phyloP scores from a whole-genome alignment of 257 asterid species.

The Jacaranda mimosifolia region DNA sequence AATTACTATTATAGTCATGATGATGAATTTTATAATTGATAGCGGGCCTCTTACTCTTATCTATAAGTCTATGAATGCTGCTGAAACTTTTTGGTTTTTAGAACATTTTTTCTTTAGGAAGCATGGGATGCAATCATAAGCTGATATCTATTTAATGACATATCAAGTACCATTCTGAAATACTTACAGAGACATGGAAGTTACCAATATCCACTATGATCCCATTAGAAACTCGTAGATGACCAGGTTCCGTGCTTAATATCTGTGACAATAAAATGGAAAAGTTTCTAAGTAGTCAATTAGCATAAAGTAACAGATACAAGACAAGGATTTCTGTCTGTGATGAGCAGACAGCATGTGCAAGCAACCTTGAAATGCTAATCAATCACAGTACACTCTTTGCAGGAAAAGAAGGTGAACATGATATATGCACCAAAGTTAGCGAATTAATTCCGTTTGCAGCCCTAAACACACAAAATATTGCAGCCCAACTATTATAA shows the following conservation, averaged over 20 bases:
- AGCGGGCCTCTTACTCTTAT: conserved; percentile 6
- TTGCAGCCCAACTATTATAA: conserved; percentile 4
- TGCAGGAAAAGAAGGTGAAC: conserved; percentile 29
- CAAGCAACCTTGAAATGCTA: conserved; percentile 25
- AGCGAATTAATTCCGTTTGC: conserved; percentile 4
- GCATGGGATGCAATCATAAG: conserved; percentile 35
- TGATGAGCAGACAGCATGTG: conserved; percentile 30
- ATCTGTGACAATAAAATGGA: conserved; percentile 58
- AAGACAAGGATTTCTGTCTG: conserved; percentile 15
- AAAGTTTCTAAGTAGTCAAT: conserved; percentile 10
- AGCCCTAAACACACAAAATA: neutral
- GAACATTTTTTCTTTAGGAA: neutral
- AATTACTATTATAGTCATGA: conserved; percentile 9
- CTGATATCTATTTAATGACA: conserved; percentile 14
- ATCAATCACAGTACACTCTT: conserved; percentile 19
- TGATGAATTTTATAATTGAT: conserved; percentile 6
- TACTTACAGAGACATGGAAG: conserved; percentile 81
- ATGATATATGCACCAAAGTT: neutral
- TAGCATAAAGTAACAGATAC: conserved; percentile 15
- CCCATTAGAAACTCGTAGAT: conserved; percentile 80
- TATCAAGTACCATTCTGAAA: conserved; percentile 37
- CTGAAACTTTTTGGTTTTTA: conserved; percentile 26
- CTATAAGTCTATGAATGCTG: conserved; percentile 30
- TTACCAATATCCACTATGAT: conserved; percentile 67
- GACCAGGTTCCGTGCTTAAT: conserved; percentile 80